Percentiles rank a stretch among this genome's conserved stretches.
Conservation (phyloP, 768 basidiomycete genomes). For the Pulveroboletus sp. region DNA sequence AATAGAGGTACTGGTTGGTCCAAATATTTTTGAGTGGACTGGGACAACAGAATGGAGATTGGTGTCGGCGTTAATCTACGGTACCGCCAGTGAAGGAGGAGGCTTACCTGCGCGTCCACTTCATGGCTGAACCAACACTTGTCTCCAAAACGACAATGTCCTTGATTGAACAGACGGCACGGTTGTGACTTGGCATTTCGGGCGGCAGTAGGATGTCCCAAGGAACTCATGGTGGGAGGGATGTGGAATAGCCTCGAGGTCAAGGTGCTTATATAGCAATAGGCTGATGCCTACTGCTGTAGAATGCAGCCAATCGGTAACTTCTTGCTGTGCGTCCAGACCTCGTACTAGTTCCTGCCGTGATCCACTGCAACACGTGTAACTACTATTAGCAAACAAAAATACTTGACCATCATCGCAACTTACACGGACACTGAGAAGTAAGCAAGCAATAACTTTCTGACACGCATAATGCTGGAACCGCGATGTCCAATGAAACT, state of each 20-base stretch:
- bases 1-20: not conserved
- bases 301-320: not conserved
- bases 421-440: too few relatives aligned
- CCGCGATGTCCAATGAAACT: too few relatives aligned
- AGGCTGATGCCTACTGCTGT: not conserved
- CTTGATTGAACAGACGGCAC: slow-evolving; percentile 23
- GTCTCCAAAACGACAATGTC: slow-evolving; percentile 26
- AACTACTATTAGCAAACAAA: too few relatives aligned
- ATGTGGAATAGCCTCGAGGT: not conserved
- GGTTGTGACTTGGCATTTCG: slow-evolving; percentile 7
- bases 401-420: too few relatives aligned
- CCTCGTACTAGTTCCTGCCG: too few relatives aligned
- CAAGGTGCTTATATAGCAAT: slow-evolving; percentile 1
- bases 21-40: not conserved
- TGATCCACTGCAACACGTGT: too few relatives aligned
- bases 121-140: slow-evolving; percentile 26
- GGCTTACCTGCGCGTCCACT: slow-evolving; percentile 4
- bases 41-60: not conserved
- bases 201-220: not conserved
- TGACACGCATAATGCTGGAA: too few relatives aligned
- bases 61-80: not conserved
- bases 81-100: not conserved
- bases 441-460: too few relatives aligned
- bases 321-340: too few relatives aligned
- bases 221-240: slow-evolving; percentile 9